Evolutionary conservation across 495 filamentous ascomycete genomes (phyloP), one percentile per base, ranked within the genome.

Genomic region (Talaromyces wortmannii): DNA sequence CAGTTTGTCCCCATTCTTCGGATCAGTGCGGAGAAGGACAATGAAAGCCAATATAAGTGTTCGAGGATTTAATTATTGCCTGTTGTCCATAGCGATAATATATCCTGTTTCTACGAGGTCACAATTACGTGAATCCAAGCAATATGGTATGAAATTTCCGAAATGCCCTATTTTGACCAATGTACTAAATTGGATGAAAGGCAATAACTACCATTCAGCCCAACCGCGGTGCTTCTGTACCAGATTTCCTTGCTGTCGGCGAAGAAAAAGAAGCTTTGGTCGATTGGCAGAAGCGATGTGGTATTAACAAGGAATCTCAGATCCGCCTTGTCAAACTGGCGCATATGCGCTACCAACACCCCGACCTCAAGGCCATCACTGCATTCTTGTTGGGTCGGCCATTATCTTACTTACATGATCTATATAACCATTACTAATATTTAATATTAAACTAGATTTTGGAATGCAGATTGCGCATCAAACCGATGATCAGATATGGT

Each of bases 301-400:
- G 54, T 23, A 74, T 78, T 50, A 60, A 76, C 36, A 57, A 57
- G 6, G 56, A 61, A 6, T 55, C 59, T 11, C 75, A 75, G 45
- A 67, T 80, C 48, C 67, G 64, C 16, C 48, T 80, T 7, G 67
- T 67, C 0, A 70, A 71, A 52, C 50, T 78, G 7, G 57, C 68
- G 8, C 77, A 80, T 51, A 77, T 78, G 73, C 66, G 76, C 3
- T 80, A 80, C 57, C 76, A 78, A 45, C 76, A 78, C 55, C 70
- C 75, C 0, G 67, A 80, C 53, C 61, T 78, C 6, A 59, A 67
- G 0, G 56, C 71, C 44, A 77, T 78, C 30, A 73, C 69, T 3
- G 62, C 55, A 2, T 79, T 78, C 48, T 55, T 78, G 23, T 48
- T 63, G 10, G 48, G 48, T 50, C 0, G 10, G 12, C 33, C 13